Percentiles rank a stretch among this genome's conserved stretches.
Conservation (phyloP, 306 rosid species). For the Benincasa hispida region DNA sequence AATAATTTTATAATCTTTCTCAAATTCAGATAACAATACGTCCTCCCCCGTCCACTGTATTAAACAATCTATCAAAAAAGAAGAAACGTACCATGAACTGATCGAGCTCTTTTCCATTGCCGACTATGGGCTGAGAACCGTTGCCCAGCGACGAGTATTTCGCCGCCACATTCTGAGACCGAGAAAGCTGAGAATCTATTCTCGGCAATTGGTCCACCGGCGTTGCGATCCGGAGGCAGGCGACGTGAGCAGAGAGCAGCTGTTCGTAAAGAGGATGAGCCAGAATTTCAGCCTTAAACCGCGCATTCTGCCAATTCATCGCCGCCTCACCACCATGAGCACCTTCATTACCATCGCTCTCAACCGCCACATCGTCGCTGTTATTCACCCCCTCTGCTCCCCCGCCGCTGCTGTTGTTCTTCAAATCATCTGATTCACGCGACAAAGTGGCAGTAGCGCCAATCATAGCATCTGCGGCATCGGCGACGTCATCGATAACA, state of each 20-base stretch:
- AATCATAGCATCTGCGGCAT: conserved; percentile 42
- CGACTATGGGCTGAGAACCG: conserved; percentile 27
- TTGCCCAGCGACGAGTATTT: conserved; percentile 69
- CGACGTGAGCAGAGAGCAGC: conserved; percentile 68
- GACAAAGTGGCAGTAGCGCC: conserved; percentile 26
- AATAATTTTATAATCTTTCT: neutral
- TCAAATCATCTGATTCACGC: conserved; percentile 45
- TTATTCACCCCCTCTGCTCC: conserved; percentile 12
- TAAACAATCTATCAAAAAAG: neutral
- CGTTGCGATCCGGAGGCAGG: conserved; percentile 83
- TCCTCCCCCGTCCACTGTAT: neutral
- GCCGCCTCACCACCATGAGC: conserved; percentile 20
- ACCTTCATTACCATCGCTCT: conserved; percentile 25
- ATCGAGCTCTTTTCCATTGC: conserved; percentile 77
- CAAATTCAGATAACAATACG: neutral
- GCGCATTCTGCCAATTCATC: conserved; percentile 76
- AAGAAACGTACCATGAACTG: conserved; percentile 70
- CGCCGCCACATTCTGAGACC: conserved; percentile 85
- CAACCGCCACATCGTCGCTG: conserved; percentile 30
- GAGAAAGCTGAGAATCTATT: conserved; percentile 83
- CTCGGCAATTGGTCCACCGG: conserved; percentile 96
- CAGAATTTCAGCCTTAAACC: conserved; percentile 49
- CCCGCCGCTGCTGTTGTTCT: conserved; percentile 16
- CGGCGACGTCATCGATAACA: conserved; percentile 42
- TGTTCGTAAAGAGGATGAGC: conserved; percentile 92